A percentile compares a stretch with the other conserved stretches of the same genome.
phyloP scores from a whole-genome alignment of 805 yeast species.

The Suhomyces faveliae region DNA sequence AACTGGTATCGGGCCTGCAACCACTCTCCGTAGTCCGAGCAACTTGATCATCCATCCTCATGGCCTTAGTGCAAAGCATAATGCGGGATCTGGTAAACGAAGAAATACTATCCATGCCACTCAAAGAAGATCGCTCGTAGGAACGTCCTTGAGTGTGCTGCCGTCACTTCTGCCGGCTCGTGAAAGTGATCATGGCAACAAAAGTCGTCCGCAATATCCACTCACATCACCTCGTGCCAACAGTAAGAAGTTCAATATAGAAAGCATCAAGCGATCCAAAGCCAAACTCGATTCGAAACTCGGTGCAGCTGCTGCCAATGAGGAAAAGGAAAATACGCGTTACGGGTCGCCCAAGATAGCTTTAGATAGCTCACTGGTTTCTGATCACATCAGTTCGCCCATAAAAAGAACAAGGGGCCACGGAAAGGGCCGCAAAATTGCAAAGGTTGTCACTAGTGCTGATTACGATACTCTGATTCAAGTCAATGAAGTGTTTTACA shows the following conservation, averaged over 20 bases:
- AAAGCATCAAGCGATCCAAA: conserved; percentile 16
- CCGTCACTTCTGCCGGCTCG: conserved; percentile 4
- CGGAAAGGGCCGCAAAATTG: conserved; percentile 16
- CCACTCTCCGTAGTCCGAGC: background rate
- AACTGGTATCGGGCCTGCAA: background rate
- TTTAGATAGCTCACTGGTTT: background rate
- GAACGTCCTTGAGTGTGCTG: conserved; percentile 11
- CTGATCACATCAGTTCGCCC: conserved; percentile 16
- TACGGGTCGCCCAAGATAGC: conserved; percentile 15
- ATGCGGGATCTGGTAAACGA: conserved; percentile 11
- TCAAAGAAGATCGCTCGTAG: conserved; percentile 9
- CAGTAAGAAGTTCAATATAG: conserved; percentile 8
- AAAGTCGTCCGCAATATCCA: conserved; percentile 6
- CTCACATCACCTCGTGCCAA: conserved; percentile 13
- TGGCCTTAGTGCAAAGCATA: conserved; percentile 44
- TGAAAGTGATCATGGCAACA: background rate
- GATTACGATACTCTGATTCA: conserved; percentile 11
- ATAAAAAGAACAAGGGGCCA: conserved; percentile 13
- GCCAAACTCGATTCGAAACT: conserved; percentile 16
- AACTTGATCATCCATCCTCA: conserved; percentile 32
- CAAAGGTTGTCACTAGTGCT: conserved; percentile 22
- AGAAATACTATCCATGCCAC: conserved; percentile 20
- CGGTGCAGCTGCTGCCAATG: conserved; percentile 8
- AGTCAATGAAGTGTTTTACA: conserved; percentile 22
- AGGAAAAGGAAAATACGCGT: conserved; percentile 11